These are phyloP conservation scores for Dendrocalamus latiflorus DNA, from an alignment of 202 grass and related monocot species.

Conservation along the genomic window DNA sequence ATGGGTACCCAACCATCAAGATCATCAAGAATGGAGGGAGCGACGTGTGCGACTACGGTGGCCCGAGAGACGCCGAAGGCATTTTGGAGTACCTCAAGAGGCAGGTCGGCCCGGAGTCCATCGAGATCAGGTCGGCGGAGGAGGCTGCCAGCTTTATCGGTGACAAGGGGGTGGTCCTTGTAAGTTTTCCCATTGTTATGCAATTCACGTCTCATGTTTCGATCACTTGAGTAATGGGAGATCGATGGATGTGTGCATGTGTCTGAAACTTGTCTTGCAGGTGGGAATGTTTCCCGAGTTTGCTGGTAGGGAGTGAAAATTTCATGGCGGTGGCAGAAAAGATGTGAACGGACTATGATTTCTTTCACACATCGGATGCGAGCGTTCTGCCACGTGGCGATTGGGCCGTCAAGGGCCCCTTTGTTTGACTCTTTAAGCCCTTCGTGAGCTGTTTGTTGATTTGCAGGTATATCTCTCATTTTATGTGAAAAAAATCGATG, in stretches of 20 bases:
- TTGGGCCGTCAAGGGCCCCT: conserved; percentile 34
- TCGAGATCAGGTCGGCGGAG: conserved; percentile 49
- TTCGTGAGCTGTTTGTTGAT: conserved; percentile 87
- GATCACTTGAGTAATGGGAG: background rate
- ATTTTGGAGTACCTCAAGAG: conserved; percentile 73
- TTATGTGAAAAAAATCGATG: background rate
- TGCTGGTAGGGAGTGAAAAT: conserved; percentile 58
- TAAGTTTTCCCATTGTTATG: conserved; percentile 40
- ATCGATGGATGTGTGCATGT: background rate
- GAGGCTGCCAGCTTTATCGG: conserved; percentile 28
- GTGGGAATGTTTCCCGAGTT: conserved; percentile 80
- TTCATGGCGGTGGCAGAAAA: conserved; percentile 59
- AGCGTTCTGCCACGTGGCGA: conserved; percentile 66
- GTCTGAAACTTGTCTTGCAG: conserved; percentile 33
- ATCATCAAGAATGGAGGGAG: conserved; percentile 65
- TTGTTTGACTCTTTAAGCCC: conserved; percentile 85
- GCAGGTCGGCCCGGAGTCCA: conserved; percentile 61
- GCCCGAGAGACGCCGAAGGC: conserved; percentile 57
- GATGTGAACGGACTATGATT: conserved; percentile 66
- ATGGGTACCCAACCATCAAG: conserved; percentile 50
- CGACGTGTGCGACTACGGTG: conserved; percentile 39
- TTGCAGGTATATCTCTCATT: conserved; percentile 41
- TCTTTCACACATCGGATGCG: conserved; percentile 65
- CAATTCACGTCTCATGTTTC: background rate
- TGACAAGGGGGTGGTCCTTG: conserved; percentile 63